Evolutionary conservation across 441 rosid genomes (phyloP), one percentile per base, ranked within the genome.

Genomic region (Gossypium aridum): DNA sequence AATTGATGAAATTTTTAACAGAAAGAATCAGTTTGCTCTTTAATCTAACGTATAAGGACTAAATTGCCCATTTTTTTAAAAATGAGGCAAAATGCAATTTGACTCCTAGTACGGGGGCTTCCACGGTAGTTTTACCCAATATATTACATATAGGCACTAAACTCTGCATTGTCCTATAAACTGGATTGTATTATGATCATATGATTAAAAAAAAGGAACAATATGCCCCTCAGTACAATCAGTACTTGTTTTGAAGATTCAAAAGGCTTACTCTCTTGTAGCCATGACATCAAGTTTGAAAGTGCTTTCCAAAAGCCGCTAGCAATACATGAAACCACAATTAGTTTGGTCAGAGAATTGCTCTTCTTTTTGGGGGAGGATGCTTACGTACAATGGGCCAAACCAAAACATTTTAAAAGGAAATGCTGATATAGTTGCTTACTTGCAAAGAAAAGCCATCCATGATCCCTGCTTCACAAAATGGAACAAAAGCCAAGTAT

Each of bases 371-470:
- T 31, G 43, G 45, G 45, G 45, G 16, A 71, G 22, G 37, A 20
- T 8, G 14, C 7, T 62, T 14, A 16, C 49, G 13, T 7, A 73
- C n/a, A 73, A 62, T 1, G 16, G 45, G 60, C 6, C 49, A 19
- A 60, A 16, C 16, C 60, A 26, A 31, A 61, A 62, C 28, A 47
- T 23, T 62, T 26, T 51, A 62, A 3, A 73, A 61, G 23, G 23
- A 9, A 75, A 13, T 17, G 70, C 37, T 60, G 51, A 59, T 65
- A 55, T 67, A 37, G 57, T 4, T 26, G 77, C 87, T 80, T 86
- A 87, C 99, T 84, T 88, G 95, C 87, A 94, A 84, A 74, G 99
- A 91, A 74, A 94, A 92, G 79, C 91, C 78, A 85, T 94, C 99
- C 83, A 87, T 77, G 54, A 85, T 80, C 77, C 96, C 97, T 72